These are phyloP conservation scores for Ilyonectria sp. DNA, from an alignment of 2,329 filamentous ascomycete genomes.

Conservation along the genomic window DNA sequence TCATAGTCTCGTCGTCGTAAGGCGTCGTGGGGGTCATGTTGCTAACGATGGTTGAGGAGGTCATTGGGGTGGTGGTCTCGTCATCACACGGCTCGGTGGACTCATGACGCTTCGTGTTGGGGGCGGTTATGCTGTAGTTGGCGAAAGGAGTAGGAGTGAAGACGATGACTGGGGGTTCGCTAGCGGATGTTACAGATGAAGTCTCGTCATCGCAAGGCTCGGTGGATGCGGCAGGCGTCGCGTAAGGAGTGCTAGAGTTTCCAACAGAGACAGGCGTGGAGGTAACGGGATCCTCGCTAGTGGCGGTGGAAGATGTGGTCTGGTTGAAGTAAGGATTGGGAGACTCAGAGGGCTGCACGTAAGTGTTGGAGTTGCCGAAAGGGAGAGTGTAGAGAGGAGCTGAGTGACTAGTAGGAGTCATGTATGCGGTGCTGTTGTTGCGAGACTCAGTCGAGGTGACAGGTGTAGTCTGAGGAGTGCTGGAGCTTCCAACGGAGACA, in stretches of 20 bases:
- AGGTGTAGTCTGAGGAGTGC: conserved; percentile 4
- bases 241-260: conserved; percentile 7
- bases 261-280: conserved; percentile 1
- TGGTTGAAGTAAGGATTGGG: no score
- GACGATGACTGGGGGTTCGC: neutral
- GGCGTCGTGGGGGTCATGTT: conserved; percentile 4
- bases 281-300: neutral
- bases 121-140: neutral
- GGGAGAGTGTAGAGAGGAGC: no score
- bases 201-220: conserved; percentile 6
- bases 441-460: neutral
- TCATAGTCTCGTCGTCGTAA: conserved; percentile 29
- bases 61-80: neutral
- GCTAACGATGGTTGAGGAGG: conserved; percentile 9
- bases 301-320: no score
- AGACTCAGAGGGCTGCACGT: no score
- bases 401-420: neutral
- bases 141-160: neutral
- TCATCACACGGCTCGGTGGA: neutral
- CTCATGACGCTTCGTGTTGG: no score
- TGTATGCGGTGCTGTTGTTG: neutral
- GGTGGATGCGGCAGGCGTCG: neutral
- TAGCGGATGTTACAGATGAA: neutral
- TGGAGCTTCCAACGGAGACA: neutral
- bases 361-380: no score